These are phyloP conservation scores for Phytophthora gonapodyides DNA, from an alignment of 352 stramenopile species.

Conservation along the genomic window DNA sequence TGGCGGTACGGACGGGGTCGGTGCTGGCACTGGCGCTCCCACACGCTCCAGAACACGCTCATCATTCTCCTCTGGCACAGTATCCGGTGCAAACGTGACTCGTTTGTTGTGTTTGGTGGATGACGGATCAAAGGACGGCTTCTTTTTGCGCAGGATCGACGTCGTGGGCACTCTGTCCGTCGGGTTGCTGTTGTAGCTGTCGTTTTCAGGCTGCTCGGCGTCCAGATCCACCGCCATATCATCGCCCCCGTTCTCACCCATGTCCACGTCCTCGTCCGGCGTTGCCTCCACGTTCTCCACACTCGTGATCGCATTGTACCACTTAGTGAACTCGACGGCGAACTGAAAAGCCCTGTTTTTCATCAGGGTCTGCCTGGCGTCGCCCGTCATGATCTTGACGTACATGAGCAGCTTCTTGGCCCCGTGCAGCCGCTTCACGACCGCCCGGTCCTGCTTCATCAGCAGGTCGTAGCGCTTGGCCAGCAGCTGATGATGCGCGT, in stretches of 20 bases:
- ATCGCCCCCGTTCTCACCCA: background rate
- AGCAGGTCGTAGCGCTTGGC: slow-evolving; percentile 46
- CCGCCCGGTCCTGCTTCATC: slow-evolving; percentile 37
- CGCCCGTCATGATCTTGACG: slow-evolving; percentile 49
- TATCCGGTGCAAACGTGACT: slow-evolving; percentile 32
- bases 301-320: slow-evolving; percentile 40
- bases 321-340: slow-evolving; percentile 54
- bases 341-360: slow-evolving; percentile 56
- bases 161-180: background rate
- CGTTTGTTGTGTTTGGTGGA: slow-evolving; percentile 21
- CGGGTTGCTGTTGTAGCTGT: slow-evolving; percentile 10
- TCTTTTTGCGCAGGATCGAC: slow-evolving; percentile 24
- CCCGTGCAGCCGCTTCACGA: slow-evolving; percentile 51
- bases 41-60: background rate
- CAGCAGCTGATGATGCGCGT: slow-evolving; percentile 38
- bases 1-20: background rate
- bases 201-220: slow-evolving; percentile 13
- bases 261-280: slow-evolving; percentile 17
- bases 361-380: slow-evolving; percentile 40
- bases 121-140: slow-evolving; percentile 1
- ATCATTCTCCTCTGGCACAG: background rate
- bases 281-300: background rate
- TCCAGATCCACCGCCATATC: slow-evolving; percentile 36
- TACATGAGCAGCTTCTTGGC: slow-evolving; percentile 73
- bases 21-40: background rate